Conservation (phyloP, 139 green algal species). For the Penium margaritaceum region DNA sequence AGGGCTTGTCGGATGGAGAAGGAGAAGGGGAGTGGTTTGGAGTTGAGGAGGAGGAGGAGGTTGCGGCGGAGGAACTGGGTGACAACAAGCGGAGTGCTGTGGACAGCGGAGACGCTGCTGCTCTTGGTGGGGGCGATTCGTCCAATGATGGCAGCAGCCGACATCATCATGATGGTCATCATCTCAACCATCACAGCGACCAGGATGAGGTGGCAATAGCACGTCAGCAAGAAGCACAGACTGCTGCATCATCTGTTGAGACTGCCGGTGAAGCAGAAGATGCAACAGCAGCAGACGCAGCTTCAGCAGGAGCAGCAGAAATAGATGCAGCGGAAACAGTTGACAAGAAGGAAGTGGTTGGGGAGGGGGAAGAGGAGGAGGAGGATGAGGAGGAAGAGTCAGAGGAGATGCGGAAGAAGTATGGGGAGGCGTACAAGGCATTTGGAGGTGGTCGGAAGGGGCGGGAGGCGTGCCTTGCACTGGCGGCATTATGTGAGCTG, state of each 20-base stretch:
- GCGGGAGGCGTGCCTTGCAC: constrained; percentile 68
- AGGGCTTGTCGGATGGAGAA: background rate
- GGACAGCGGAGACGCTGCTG: background rate
- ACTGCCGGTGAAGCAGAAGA: background rate
- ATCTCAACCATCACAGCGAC: too few species aligned
- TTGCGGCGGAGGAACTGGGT: background rate
- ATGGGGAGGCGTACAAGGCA: constrained; percentile 41
- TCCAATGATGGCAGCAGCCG: too few species aligned
- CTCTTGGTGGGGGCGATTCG: too few species aligned
- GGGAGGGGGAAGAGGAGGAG: background rate
- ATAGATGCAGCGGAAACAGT: background rate
- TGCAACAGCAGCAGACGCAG: background rate
- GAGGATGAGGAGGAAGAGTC: background rate
- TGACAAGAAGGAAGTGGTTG: background rate
- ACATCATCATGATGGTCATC: too few species aligned
- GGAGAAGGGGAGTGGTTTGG: constrained; percentile 2
- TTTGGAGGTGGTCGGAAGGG: constrained; percentile 65
- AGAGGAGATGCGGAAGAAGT: constrained; percentile 25
- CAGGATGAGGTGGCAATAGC: too few species aligned
- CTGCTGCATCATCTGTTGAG: background rate
- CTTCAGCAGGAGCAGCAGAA: background rate
- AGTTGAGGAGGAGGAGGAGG: background rate
- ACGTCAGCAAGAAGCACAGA: too few species aligned
- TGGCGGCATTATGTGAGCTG: constrained; percentile 48
- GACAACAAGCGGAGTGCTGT: constrained; percentile 9